phyloP scores from a whole-genome alignment of 2,329 filamentous ascomycete genomes.

The Trichoderma aggressivum region DNA sequence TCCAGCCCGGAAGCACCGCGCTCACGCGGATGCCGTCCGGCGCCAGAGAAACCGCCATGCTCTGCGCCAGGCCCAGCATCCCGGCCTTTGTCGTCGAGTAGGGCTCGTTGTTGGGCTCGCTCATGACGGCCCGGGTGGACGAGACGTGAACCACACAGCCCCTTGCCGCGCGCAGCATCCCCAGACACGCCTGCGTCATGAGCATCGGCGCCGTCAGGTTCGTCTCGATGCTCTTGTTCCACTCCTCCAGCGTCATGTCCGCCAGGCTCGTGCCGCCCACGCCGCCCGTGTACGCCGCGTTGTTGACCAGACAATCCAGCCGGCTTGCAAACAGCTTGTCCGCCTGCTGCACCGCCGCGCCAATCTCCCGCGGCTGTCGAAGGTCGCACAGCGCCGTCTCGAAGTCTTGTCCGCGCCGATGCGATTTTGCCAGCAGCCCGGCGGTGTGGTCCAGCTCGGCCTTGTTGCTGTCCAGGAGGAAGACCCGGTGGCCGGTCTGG shows the following conservation, averaged over 20 bases:
- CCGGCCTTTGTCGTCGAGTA: constrained; percentile 51
- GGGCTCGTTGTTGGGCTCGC: constrained; percentile 47
- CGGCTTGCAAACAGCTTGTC: constrained; percentile 32
- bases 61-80: constrained; percentile 47
- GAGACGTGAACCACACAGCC: constrained; percentile 45
- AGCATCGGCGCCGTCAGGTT: constrained; percentile 38
- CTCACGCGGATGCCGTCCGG: constrained; percentile 45
- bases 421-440: constrained; percentile 22
- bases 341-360: constrained; percentile 28
- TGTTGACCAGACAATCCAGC: constrained; percentile 42
- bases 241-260: constrained; percentile 36
- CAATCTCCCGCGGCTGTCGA: constrained; percentile 32
- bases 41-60: constrained; percentile 44
- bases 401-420: constrained; percentile 22
- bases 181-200: constrained; percentile 30
- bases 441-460: constrained; percentile 37
- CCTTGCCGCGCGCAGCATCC: constrained; percentile 24
- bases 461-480: constrained; percentile 38
- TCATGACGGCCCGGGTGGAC: constrained; percentile 47
- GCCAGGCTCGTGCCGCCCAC: constrained; percentile 31
- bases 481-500: constrained; percentile 37
- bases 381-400: constrained; percentile 31
- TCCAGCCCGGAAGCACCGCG: constrained; percentile 50
- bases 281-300: constrained; percentile 38
- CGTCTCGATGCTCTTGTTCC: constrained; percentile 35